These are phyloP conservation scores for Cicer chorassanicum DNA, from an alignment of 306 rosid species.

Conservation along the genomic window DNA sequence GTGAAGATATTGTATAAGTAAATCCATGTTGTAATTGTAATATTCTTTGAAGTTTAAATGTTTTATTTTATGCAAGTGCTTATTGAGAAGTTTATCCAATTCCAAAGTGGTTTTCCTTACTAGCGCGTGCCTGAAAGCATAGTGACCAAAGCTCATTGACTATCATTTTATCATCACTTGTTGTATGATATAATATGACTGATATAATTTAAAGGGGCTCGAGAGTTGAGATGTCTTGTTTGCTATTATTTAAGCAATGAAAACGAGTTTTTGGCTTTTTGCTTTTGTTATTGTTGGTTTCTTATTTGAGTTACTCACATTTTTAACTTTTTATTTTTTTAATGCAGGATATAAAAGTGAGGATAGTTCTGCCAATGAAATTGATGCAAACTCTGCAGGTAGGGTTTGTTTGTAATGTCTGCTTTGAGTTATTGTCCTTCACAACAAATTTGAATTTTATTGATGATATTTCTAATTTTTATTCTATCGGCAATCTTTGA, in stretches of 20 bases:
- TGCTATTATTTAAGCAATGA: background rate
- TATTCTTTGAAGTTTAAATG: background rate
- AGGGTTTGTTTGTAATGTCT: constrained; percentile 38
- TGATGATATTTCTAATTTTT: constrained; percentile 10
- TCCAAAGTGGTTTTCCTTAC: background rate
- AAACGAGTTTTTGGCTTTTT: constrained; percentile 14
- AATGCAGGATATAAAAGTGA: constrained; percentile 72
- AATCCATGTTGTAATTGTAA: background rate
- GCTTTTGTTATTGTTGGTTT: constrained; percentile 3
- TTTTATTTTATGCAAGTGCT: background rate
- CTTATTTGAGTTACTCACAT: background rate
- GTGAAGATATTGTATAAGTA: background rate
- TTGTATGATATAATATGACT: background rate
- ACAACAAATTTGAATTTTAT: background rate
- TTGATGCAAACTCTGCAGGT: constrained; percentile 65
- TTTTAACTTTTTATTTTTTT: background rate
- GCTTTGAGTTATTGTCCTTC: constrained; percentile 36
- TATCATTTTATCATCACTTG: background rate
- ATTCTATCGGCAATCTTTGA: constrained; percentile 12
- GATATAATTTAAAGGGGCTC: background rate
- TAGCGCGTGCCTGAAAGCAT: background rate
- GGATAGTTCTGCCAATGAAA: constrained; percentile 70
- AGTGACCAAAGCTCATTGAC: background rate
- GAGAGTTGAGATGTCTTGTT: constrained; percentile 6
- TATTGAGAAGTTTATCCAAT: background rate